Evolutionary conservation across 768 basidiomycete genomes (phyloP).

Genomic region (Suillus americanus): DNA sequence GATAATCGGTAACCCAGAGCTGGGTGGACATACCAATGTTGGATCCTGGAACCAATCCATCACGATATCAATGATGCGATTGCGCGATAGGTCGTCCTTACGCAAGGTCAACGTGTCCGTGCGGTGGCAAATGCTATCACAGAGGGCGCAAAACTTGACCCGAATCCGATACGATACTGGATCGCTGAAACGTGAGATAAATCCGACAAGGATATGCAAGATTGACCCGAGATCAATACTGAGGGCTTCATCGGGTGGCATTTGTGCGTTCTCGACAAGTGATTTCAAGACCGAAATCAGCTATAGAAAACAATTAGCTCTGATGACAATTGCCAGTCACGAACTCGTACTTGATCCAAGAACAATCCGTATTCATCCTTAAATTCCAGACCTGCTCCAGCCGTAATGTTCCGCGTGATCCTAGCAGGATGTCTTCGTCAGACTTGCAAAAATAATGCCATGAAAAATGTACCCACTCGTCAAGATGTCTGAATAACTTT

Average conservation of each 20-base stretch:
- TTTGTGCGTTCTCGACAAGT: conserved; percentile 70
- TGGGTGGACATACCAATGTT: conserved; percentile 40
- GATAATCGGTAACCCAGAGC: neutral
- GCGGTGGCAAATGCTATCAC: conserved; percentile 65
- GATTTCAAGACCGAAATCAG: conserved; percentile 75
- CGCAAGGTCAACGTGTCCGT: conserved; percentile 60
- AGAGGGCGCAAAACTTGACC: conserved; percentile 72
- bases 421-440: conserved; percentile 28
- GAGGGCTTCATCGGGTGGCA: conserved; percentile 56
- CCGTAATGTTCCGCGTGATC: conserved; percentile 51
- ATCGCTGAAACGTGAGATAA: conserved; percentile 63
- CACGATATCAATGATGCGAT: conserved; percentile 73
- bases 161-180: conserved; percentile 61
- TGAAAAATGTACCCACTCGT: conserved; percentile 53
- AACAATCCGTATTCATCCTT: conserved; percentile 46
- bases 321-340: neutral
- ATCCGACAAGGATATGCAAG: conserved; percentile 57
- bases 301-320: conserved; percentile 38
- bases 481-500: conserved; percentile 66
- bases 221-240: conserved; percentile 63
- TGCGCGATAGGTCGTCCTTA: conserved; percentile 66
- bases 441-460: neutral
- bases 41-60: conserved; percentile 74
- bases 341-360: conserved; percentile 66
- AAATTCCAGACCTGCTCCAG: conserved; percentile 43